Evolutionary conservation across 2,329 filamentous ascomycete genomes (phyloP), one percentile per base, ranked within the genome.

Genomic region (Apiospora phragmitis): DNA sequence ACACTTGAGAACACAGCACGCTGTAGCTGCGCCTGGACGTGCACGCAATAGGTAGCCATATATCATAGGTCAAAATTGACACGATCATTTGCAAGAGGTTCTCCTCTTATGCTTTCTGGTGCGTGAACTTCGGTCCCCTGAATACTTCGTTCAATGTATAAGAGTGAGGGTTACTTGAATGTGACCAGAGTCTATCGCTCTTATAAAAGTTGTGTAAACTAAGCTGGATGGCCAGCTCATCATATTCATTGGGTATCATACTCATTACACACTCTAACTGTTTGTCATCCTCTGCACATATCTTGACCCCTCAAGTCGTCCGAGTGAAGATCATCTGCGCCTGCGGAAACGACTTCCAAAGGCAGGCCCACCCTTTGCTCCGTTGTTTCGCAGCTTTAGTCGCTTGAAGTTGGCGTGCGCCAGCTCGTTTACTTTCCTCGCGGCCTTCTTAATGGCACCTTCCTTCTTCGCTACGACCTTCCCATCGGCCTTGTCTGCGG

Each of bases 401-500:
- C 88, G 82, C 78, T 89, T 89, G 80, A 92, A 92, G 81, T 92
- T 92, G 72, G 89, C 86, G 75, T 91, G 87, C 18, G 90, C 90
- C 74, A 89, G 79, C 73, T 89, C 89, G 75, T 88, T 90, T 67
- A 92, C 88, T 81, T 91, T 92, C 75, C 85, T 86, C 32, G 82
- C 83, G 7, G 83, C 83, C 78, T 86, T 88, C 77, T 86, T 86
- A 62, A 89, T 82, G 45, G 80, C 79, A 21, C 84, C 84, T 47
- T 83, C 83, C 73, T 83, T 81, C 69, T 78, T 77, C 49, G 72
- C 73, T 9, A 78, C 78, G 74, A 8, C 77, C 75, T 71, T 77
- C 1, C 42, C 62, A 80, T 78, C 55, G 8, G 7, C 35, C 67
- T 73, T 72, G 47, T 72, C 69, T 26, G 24, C 16, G 4, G 65